Evolutionary conservation across 257 asterid species (phyloP), one percentile per base, ranked within the genome.

Genomic region (Osmanthus fragrans): DNA sequence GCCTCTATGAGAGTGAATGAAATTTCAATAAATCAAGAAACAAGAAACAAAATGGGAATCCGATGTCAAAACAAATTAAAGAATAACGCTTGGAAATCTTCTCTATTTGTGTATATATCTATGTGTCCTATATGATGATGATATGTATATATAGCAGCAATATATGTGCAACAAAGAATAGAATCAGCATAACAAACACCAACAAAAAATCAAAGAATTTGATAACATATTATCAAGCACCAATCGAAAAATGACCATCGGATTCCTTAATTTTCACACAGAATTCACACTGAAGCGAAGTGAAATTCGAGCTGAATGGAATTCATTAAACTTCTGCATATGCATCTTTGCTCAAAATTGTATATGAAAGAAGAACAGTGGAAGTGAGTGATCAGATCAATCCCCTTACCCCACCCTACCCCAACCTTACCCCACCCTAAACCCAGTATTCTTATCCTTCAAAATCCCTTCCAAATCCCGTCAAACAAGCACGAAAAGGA

Each of bases 81-180:
- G 23, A 74, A 68, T 32, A 23, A 71, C 68, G 75, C 67, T 51
- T 39, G 11, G 74, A 66, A 47, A 71, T 13, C 45, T 36, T 39
- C 63, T 45, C 9, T 82, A 69, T 77, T 72, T 72, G 74, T 79
- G 69, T 25, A 10, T 63, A 23, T 47, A 23, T 47, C 71, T 76
- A 86, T 80, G 91, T 90, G 90, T 86, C 96, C 96, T 92, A 89
- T 84, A 80, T 83, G 87, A 80, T 75, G 79, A 80, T 74, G 73
- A 76, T 83, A 78, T 56, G 18, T 79, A 74, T 73, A 15, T 58
- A 60, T 79, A 75, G 73, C 56, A 77, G 45, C 25, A 56, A 23
- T 63, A 27, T 91, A 91, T 94, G 83, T 91, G 93, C 97, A 91
- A 51, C 87, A 91, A 92, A 88, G 88, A 90, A 92, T 87, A 40